Evolutionary conservation across 331 rosid genomes (phyloP), one percentile per base, ranked within the genome.

Genomic region (Acacia pycnantha): DNA sequence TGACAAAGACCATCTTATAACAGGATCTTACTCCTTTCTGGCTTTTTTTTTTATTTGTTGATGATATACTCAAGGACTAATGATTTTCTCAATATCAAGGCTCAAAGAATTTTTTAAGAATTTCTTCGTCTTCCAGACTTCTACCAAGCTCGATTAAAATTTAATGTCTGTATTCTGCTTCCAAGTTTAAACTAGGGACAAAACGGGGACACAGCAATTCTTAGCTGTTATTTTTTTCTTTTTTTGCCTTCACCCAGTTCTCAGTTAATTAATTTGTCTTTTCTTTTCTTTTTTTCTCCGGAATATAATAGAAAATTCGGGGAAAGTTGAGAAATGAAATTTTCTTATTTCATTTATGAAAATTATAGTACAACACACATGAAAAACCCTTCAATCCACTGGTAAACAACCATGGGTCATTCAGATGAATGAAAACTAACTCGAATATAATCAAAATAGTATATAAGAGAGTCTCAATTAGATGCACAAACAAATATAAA

Each of bases 1-100:
- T 70, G 82, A 79, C 51, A 21, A 86, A 46, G 69, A 76, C 85
- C 79, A 41, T 69, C 70, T 69, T 15, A 11, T 40, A 26, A 7
- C 43, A 14, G 53, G 53, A 69, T 79, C 44, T 41, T 3, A 11
- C 7, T 18, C 29, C 31, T 22, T 79, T 73, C 41, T 74, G 53
- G 66, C 22, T 37, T 80, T 72, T 71, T 22, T 44, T 44, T 1
- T 2, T 44, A n/a, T n/a, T n/a, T n/a, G n/a, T 44, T 10, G 41
- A 31, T 46, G 5, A 37, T n/a, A 61, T n/a, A 10, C 10, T 12
- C 4, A 4, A 40, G 26, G 2, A 10, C 46, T 68, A n/a, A 69
- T 19, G 53, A 41, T 70, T 26, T 43, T 70, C 74, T 70, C 21
- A 4, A 41, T 18, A 19, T 67, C 72, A 18, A 70, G 74, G 51